These are phyloP conservation scores for Stephania yunnanensis DNA, from an alignment of 164 flowering plant species.

Conservation along the genomic window DNA sequence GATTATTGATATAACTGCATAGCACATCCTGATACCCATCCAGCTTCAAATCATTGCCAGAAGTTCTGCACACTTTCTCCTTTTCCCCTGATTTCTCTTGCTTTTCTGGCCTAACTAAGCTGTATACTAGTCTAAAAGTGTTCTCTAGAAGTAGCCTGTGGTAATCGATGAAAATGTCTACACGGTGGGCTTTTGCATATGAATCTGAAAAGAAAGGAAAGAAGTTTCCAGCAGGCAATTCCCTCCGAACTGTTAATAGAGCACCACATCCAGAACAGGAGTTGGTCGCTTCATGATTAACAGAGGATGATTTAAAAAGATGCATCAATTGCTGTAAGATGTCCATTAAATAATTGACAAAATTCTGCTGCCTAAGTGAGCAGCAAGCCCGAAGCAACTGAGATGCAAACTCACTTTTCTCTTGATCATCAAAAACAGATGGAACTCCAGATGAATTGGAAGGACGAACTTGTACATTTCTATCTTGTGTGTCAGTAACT, in stretches of 20 bases:
- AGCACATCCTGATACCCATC: conserved; percentile 98
- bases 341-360: conserved; percentile 86
- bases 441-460: conserved; percentile 31
- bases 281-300: conserved; percentile 42
- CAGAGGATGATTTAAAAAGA: conserved; percentile 73
- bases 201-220: conserved; percentile 98
- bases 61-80: conserved; percentile 57
- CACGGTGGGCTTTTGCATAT: conserved; percentile 88
- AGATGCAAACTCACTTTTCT: conserved; percentile 69
- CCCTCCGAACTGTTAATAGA: conserved; percentile 76
- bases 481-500: conserved; percentile 53
- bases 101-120: conserved; percentile 93
- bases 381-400: conserved; percentile 80
- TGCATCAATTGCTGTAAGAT: conserved; percentile 81
- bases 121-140: conserved; percentile 78
- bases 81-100: conserved; percentile 85
- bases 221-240: conserved; percentile 91
- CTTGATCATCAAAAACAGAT: conserved; percentile 51
- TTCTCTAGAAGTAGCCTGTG: conserved; percentile 84
- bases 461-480: conserved; percentile 29
- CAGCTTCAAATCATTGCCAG: conserved; percentile 84
- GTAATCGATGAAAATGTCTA: conserved; percentile 83
- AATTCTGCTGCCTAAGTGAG: conserved; percentile 80
- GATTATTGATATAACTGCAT: conserved; percentile 91
- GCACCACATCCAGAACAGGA: conserved; percentile 90